A percentile compares a stretch with the other conserved stretches of the same genome.
These are phyloP conservation scores for Berkeleyomyces basicola DNA, from an alignment of 2,329 filamentous ascomycete genomes.

Conservation along the genomic window DNA sequence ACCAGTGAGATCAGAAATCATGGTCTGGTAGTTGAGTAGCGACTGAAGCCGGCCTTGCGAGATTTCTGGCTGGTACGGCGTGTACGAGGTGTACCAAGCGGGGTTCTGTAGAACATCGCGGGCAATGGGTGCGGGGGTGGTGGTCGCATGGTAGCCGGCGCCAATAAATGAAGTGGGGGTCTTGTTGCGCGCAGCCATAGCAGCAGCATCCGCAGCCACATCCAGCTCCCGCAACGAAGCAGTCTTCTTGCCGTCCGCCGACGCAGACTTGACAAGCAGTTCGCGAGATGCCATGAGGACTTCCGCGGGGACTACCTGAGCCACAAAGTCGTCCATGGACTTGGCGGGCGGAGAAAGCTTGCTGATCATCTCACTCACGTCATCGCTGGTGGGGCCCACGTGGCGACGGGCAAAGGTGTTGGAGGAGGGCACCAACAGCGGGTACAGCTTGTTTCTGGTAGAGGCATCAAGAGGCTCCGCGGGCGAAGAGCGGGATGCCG, in stretches of 20 bases:
- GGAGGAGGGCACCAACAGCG: slow-evolving; percentile 10
- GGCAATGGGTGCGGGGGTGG: slow-evolving; percentile 78
- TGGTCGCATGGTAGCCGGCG: slow-evolving; percentile 74
- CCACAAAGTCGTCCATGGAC: slow-evolving; percentile 66
- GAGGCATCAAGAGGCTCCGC: neutral
- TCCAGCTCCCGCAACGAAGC: slow-evolving; percentile 40
- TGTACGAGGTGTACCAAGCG: slow-evolving; percentile 96
- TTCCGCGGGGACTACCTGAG: slow-evolving; percentile 65
- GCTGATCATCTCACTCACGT: slow-evolving; percentile 63
- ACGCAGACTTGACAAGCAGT: slow-evolving; percentile 2
- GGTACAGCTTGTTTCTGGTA: slow-evolving; percentile 5
- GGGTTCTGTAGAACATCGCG: slow-evolving; percentile 85
- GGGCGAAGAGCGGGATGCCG: neutral
- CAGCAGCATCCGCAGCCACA: slow-evolving; percentile 29
- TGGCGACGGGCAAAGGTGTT: slow-evolving; percentile 56
- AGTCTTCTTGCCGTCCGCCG: neutral
- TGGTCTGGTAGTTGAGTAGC: slow-evolving; percentile 85
- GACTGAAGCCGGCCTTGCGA: slow-evolving; percentile 88
- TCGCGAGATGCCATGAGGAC: slow-evolving; percentile 34
- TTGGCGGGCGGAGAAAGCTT: slow-evolving; percentile 56
- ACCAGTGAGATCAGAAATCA: slow-evolving; percentile 75
- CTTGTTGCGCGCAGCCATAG: slow-evolving; percentile 23
- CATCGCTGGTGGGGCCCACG: slow-evolving; percentile 62
- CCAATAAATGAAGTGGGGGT: slow-evolving; percentile 57
- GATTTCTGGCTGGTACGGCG: slow-evolving; percentile 93